Percentiles rank a stretch among this genome's conserved stretches.
These are phyloP conservation scores for Suillus occidentalis DNA, from an alignment of 768 basidiomycete species.

Conservation along the genomic window DNA sequence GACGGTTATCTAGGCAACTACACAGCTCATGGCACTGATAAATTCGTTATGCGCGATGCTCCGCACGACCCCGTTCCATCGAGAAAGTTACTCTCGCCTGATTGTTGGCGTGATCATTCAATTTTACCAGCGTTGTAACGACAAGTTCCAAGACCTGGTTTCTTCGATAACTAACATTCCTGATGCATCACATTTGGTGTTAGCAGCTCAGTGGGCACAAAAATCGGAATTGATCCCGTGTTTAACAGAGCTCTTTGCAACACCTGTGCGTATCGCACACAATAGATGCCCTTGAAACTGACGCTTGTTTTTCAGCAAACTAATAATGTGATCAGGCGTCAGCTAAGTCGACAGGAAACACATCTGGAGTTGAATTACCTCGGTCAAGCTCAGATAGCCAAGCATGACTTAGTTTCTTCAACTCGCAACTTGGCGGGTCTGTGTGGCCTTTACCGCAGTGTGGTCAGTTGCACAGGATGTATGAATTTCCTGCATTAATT, in stretches of 20 bases:
- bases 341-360: conserved; percentile 75
- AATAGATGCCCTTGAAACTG: conserved; percentile 3
- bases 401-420: conserved; percentile 69
- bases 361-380: conserved; percentile 73
- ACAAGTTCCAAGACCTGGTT: conserved; percentile 78
- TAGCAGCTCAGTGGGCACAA: conserved; percentile 84
- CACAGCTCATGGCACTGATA: conserved; percentile 83
- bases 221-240: conserved; percentile 74
- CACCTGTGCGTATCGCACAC: conserved; percentile 43
- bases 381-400: conserved; percentile 50
- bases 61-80: conserved; percentile 87
- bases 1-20: conserved; percentile 62
- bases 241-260: conserved; percentile 60
- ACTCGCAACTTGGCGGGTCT: conserved; percentile 71
- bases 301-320: conserved; percentile 34
- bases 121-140: conserved; percentile 92
- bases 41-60: conserved; percentile 93
- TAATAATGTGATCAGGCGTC: conserved; percentile 43
- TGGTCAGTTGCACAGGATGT: conserved; percentile 54
- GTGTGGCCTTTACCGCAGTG: conserved; percentile 79
- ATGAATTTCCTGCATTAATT: conserved; percentile 13
- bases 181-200: conserved; percentile 43
- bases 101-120: conserved; percentile 94
- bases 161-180: conserved; percentile 33
- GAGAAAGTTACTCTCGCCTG: conserved; percentile 91